Conservation (phyloP, 148 eudicot species). For the Polygonum maritimum region DNA sequence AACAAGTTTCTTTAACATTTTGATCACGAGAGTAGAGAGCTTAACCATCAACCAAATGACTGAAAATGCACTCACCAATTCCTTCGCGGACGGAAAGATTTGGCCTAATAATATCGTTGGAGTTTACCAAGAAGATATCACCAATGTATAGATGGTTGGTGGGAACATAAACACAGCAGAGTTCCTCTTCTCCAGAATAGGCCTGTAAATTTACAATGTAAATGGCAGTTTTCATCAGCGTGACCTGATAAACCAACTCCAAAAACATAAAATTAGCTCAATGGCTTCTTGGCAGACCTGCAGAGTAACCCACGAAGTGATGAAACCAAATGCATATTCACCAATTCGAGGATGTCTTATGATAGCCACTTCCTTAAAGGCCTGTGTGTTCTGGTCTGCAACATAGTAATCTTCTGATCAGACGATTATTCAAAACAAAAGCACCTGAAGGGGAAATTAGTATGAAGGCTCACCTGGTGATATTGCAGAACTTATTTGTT, state of each 20-base stretch:
- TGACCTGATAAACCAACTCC: background rate
- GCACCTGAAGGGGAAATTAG: background rate
- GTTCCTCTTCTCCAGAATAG: constrained; percentile 66
- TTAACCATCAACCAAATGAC: background rate
- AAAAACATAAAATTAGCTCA: background rate
- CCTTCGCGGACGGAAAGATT: constrained; percentile 84
- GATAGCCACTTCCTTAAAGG: constrained; percentile 84
- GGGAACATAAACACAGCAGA: constrained; percentile 71
- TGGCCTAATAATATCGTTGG: constrained; percentile 72
- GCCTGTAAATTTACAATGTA: constrained; percentile 23
- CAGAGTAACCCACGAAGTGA: constrained; percentile 67
- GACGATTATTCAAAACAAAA: background rate
- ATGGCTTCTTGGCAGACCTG: constrained; percentile 31
- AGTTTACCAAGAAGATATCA: constrained; percentile 56
- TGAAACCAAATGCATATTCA: constrained; percentile 77
- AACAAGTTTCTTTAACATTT: background rate
- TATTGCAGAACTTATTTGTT: constrained; percentile 88
- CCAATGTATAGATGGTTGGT: constrained; percentile 81
- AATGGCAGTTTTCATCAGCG: background rate
- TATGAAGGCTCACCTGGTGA: constrained; percentile 46
- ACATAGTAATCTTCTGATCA: constrained; percentile 3
- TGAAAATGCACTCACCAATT: constrained; percentile 35
- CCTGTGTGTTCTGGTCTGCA: constrained; percentile 62
- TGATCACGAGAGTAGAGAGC: background rate
- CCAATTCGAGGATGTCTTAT: constrained; percentile 79